Evolutionary conservation across 2,329 filamentous ascomycete species (phyloP).

Genomic region (Fusarium heterosporum): DNA sequence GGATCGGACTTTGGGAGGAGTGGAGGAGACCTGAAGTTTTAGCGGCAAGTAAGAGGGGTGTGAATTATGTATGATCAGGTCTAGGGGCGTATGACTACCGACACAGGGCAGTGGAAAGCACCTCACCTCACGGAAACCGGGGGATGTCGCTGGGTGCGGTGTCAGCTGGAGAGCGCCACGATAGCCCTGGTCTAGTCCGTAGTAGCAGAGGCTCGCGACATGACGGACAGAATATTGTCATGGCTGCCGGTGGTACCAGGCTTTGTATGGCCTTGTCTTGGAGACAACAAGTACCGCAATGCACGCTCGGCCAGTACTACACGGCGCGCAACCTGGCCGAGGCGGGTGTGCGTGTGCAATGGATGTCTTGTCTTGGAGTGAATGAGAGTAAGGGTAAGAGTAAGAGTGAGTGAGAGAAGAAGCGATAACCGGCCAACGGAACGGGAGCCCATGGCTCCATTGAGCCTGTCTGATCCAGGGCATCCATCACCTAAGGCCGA

Average conservation of each 20-base stretch:
- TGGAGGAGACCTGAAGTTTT: conserved; percentile 34
- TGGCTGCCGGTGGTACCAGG: conserved; percentile 26
- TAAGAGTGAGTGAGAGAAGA: conserved; percentile 33
- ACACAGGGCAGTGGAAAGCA: conserved; percentile 37
- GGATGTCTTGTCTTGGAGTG: conserved; percentile 36
- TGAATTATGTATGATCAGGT: background rate
- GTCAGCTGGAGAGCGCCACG: conserved; percentile 49
- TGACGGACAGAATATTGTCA: conserved; percentile 27
- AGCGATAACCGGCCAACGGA: conserved; percentile 47
- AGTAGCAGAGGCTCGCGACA: conserved; percentile 35
- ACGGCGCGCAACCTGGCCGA: conserved; percentile 37
- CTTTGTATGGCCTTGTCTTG: conserved; percentile 22
- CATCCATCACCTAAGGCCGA: conserved; percentile 14
- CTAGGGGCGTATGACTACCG: conserved; percentile 21
- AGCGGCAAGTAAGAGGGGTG: conserved; percentile 32
- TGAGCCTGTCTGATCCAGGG: conserved; percentile 30
- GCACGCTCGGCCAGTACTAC: conserved; percentile 32
- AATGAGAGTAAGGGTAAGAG: conserved; percentile 12
- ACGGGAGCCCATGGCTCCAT: conserved; percentile 37
- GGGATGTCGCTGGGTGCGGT: conserved; percentile 39
- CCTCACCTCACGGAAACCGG: conserved; percentile 37
- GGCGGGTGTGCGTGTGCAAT: conserved; percentile 41
- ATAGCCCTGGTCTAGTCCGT: conserved; percentile 43
- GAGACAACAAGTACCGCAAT: conserved; percentile 23
- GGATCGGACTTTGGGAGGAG: conserved; percentile 35